Evolutionary conservation across 2,329 filamentous ascomycete genomes (phyloP), one percentile per base, ranked within the genome.

Genomic region (Diplodia mutila): DNA sequence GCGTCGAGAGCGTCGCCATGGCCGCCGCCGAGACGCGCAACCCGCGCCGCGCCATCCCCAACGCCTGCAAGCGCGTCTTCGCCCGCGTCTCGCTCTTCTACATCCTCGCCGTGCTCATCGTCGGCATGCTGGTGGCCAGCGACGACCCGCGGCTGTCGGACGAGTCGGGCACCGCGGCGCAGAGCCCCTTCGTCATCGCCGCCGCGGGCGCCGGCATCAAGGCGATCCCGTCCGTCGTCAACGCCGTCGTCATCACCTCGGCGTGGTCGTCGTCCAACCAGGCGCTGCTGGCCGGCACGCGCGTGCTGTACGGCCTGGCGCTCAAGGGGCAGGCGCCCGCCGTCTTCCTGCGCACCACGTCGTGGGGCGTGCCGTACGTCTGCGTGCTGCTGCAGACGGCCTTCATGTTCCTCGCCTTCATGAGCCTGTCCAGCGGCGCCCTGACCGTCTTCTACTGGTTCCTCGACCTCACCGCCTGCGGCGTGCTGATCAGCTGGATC

Each of bases 1-100:
- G 84, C 65, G 82, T 83, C 18, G 85, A 89, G 72, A 82, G 81
- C 53, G 80, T 88, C 11, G 84, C 84, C 16, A 83, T 86, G 70
- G 84, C 86, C 4, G 85, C 85, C 4, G 85, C 84, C 29, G 86
- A 87, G 75, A 84, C 84, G 3, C 78, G 80, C 68, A 85, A 86
- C 69, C 86, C 86, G 1, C 73, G 84, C 12, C 76, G 78, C 18
- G 73, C 76, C 7, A 80, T 94, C 69, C 91, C 91, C 6, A 87
- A 89, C 68, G 91, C 91, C 65, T 93, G 93, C 82, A 90, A 89
- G 76, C 84, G 93, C 57, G 93, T 91, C 71, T 94, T 94, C 79
- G 94, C 87, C 82, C 91, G 91, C 68, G 94, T 94, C 76, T 80
- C 92, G 71, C 82, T 94, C 80, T 94, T 94, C 83, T 94, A 94